phyloP scores from a whole-genome alignment of 2,329 filamentous ascomycete genomes.

The Ophiostoma angusticollis region DNA sequence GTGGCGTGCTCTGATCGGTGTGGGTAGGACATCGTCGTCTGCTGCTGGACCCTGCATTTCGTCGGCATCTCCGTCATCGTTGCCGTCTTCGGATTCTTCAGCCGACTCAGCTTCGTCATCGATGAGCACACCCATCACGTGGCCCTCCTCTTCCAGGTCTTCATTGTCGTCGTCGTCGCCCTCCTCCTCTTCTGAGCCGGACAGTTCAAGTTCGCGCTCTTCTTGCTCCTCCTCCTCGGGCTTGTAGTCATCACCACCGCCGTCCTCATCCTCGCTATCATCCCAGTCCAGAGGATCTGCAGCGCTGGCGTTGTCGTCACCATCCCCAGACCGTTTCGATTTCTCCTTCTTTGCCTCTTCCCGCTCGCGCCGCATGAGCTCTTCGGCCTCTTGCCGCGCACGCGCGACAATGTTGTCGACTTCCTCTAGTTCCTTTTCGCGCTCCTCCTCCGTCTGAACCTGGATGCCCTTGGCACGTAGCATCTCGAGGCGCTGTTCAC shows the following conservation, averaged over 20 bases:
- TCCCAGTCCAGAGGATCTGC: conserved; percentile 12
- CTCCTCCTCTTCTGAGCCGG: conserved; percentile 14
- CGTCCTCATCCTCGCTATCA: conserved; percentile 29
- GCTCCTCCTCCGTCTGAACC: conserved; percentile 76
- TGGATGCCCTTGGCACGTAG: conserved; percentile 69
- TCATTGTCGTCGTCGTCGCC: conserved; percentile 4
- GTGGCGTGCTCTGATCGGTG: conserved; percentile 18
- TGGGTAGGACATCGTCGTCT: conserved; percentile 1
- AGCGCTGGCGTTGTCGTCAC: conserved; percentile 44
- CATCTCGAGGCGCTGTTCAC: conserved; percentile 62
- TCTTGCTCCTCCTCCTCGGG: conserved; percentile 7
- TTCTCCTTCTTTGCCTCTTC: conserved; percentile 55
- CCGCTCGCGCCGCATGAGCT: conserved; percentile 66
- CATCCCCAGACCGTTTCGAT: conserved; percentile 35
- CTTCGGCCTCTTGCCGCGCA: conserved; percentile 66
- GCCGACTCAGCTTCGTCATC: conserved; percentile 11
- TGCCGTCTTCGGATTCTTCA: conserved; percentile 23
- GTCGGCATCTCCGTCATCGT: conserved; percentile 17
- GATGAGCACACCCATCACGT: conserved; percentile 15
- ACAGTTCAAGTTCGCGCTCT: conserved; percentile 12
- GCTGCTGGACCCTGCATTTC: neutral
- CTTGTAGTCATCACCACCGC: conserved; percentile 4
- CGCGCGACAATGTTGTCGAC: conserved; percentile 82
- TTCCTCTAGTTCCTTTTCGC: conserved; percentile 66
- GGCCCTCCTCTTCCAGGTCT: conserved; percentile 16